Conservation (phyloP, 2,329 filamentous ascomycete species). For the Colletotrichum ledebouriae region DNA sequence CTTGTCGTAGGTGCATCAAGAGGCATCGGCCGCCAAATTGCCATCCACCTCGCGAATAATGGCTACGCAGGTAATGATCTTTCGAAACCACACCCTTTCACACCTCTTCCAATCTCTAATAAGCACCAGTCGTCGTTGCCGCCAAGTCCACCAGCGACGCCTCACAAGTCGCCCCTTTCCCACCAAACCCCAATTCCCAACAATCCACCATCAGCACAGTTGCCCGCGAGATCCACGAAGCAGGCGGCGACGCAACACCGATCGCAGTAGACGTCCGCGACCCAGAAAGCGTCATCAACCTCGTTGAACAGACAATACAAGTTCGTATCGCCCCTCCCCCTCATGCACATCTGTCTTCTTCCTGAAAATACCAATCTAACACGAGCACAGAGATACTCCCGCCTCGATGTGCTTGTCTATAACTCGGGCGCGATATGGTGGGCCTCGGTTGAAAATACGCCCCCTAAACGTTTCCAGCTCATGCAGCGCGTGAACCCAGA, state of each 20-base stretch:
- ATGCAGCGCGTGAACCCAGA: conserved; percentile 83
- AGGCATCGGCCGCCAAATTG: conserved; percentile 85
- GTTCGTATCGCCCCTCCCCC: conserved; percentile 46
- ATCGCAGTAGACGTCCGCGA: conserved; percentile 79
- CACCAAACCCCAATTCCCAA: conserved; percentile 81
- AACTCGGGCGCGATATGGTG: conserved; percentile 91
- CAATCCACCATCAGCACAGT: conserved; percentile 86
- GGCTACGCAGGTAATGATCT: conserved; percentile 73
- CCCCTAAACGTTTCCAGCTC: conserved; percentile 78
- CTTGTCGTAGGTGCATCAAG: conserved; percentile 82
- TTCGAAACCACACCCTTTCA: neutral
- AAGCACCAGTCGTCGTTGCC: conserved; percentile 75
- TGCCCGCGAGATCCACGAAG: conserved; percentile 76
- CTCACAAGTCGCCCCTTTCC: conserved; percentile 68
- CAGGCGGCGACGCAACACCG: conserved; percentile 74
- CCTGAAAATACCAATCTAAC: neutral
- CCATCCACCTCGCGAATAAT: conserved; percentile 79
- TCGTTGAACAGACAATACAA: conserved; percentile 70
- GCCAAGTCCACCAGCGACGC: conserved; percentile 81
- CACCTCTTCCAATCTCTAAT: neutral
- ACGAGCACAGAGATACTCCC: conserved; percentile 63
- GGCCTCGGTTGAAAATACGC: conserved; percentile 79
- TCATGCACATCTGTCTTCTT: neutral
- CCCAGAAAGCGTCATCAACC: conserved; percentile 68
- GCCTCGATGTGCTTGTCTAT: conserved; percentile 82